Evolutionary conservation across 768 basidiomycete genomes (phyloP).

Genomic region (Albatrellus ellisii): DNA sequence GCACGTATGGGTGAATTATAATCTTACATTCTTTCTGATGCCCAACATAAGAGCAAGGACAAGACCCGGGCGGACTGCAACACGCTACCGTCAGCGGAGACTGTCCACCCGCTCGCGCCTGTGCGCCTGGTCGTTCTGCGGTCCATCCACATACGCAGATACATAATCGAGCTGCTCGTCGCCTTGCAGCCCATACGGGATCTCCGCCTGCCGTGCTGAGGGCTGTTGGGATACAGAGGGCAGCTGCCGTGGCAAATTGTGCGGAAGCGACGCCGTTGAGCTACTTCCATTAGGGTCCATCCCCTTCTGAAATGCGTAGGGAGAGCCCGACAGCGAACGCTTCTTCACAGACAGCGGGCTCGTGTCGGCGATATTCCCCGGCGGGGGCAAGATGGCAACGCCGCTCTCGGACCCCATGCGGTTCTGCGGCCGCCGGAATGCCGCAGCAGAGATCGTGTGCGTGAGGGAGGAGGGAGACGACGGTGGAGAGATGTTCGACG

Average conservation of each 20-base stretch:
- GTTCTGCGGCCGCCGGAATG: slow-evolving; percentile 45
- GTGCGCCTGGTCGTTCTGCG: slow-evolving; percentile 16
- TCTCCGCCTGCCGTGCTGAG: slow-evolving; percentile 2
- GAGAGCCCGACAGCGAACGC: slow-evolving; percentile 32
- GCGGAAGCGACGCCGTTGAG: slow-evolving; percentile 6
- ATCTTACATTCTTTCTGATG: too few relatives aligned
- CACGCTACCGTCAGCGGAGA: too few relatives aligned
- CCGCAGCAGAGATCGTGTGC: slow-evolving; percentile 64
- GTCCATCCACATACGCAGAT: slow-evolving; percentile 29
- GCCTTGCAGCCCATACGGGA: slow-evolving; percentile 19
- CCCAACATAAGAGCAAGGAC: too few relatives aligned
- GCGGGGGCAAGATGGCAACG: slow-evolving; percentile 10
- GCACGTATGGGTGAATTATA: too few relatives aligned
- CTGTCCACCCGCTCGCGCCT: too few relatives aligned
- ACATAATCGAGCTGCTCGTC: slow-evolving; percentile 47
- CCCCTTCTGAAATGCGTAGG: slow-evolving; percentile 17
- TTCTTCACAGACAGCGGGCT: slow-evolving; percentile 37
- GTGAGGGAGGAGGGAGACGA: slow-evolving; percentile 21
- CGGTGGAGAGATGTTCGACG: slow-evolving; percentile 21
- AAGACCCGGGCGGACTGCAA: too few relatives aligned
- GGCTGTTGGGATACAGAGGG: slow-evolving; percentile 7
- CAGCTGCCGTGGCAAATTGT: slow-evolving; percentile 7
- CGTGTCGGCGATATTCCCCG: slow-evolving; percentile 24
- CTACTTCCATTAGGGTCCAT: slow-evolving; percentile 2
- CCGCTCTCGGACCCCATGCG: slow-evolving; percentile 19